Conservation (phyloP, 2,329 filamentous ascomycete species). For the Claviceps digitariae region DNA sequence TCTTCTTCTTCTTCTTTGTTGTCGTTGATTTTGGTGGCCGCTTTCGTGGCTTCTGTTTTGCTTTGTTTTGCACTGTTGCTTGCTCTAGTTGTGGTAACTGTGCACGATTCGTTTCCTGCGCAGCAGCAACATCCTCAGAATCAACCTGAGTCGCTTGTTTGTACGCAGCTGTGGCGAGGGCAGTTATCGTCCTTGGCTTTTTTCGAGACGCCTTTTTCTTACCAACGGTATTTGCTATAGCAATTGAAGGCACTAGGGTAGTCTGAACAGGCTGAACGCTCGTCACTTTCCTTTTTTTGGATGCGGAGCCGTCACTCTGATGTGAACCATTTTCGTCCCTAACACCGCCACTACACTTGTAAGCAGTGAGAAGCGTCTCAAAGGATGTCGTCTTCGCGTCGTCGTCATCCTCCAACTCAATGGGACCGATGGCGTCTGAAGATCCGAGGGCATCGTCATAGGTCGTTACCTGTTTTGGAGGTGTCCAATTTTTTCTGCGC, state of each 20-base stretch:
- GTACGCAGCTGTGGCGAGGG: conserved; percentile 61
- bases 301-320: background rate
- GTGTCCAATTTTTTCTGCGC: conserved; percentile 55
- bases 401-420: conserved; percentile 2
- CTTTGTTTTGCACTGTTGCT: conserved; percentile 12
- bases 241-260: background rate
- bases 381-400: conserved; percentile 23
- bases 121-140: conserved; percentile 4
- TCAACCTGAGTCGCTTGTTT: conserved; percentile 19
- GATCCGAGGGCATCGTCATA: conserved; percentile 20
- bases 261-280: conserved; percentile 3
- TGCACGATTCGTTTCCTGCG: background rate
- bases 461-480: conserved; percentile 27
- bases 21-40: conserved; percentile 17
- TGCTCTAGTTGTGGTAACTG: conserved; percentile 7
- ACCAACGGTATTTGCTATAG: conserved; percentile 16
- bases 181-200: conserved; percentile 66
- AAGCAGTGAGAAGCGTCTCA: conserved; percentile 28
- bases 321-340: background rate
- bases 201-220: conserved; percentile 48
- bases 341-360: conserved; percentile 20
- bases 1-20: conserved; percentile 27
- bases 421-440: conserved; percentile 2
- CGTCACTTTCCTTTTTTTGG: background rate
- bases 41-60: conserved; percentile 21